A percentile compares a stretch with the other conserved stretches of the same genome.
These are phyloP conservation scores for Tuber borchii DNA, from an alignment of 495 filamentous ascomycete genomes.

Conservation along the genomic window DNA sequence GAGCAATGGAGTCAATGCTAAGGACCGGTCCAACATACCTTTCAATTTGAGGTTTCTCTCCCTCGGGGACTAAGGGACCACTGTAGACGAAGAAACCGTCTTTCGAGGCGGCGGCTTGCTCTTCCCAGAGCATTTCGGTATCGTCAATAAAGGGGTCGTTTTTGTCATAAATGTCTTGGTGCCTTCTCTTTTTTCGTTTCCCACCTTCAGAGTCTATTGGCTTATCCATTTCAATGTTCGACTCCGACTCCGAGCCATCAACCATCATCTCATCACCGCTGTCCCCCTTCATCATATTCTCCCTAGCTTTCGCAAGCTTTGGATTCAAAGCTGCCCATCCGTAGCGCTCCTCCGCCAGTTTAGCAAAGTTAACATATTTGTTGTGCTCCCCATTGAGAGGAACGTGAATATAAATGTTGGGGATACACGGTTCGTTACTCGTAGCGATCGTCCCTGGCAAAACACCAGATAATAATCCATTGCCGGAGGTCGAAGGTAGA, in stretches of 20 bases:
- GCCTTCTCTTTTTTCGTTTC: constrained; percentile 67
- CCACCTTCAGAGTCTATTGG: constrained; percentile 55
- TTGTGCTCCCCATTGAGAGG: constrained; percentile 71
- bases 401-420: constrained; percentile 78
- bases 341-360: constrained; percentile 84
- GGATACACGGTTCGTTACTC: constrained; percentile 46
- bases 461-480: constrained; percentile 34
- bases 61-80: constrained; percentile 76
- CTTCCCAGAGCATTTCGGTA: constrained; percentile 90
- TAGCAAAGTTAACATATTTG: constrained; percentile 90
- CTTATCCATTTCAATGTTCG: constrained; percentile 59
- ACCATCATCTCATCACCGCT: constrained; percentile 69
- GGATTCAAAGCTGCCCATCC: constrained; percentile 92
- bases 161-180: constrained; percentile 92
- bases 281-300: constrained; percentile 49
- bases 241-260: constrained; percentile 57
- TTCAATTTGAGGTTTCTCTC: constrained; percentile 78
- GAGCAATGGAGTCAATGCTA: neutral
- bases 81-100: constrained; percentile 89
- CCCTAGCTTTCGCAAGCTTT: constrained; percentile 74
- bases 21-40: constrained; percentile 48
- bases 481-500: constrained; percentile 34
- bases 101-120: constrained; percentile 84
- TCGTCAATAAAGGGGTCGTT: constrained; percentile 98
- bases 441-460: constrained; percentile 21